Evolutionary conservation across 2,329 filamentous ascomycete species (phyloP).

Genomic region (Pseudogymnoascus sp.): DNA sequence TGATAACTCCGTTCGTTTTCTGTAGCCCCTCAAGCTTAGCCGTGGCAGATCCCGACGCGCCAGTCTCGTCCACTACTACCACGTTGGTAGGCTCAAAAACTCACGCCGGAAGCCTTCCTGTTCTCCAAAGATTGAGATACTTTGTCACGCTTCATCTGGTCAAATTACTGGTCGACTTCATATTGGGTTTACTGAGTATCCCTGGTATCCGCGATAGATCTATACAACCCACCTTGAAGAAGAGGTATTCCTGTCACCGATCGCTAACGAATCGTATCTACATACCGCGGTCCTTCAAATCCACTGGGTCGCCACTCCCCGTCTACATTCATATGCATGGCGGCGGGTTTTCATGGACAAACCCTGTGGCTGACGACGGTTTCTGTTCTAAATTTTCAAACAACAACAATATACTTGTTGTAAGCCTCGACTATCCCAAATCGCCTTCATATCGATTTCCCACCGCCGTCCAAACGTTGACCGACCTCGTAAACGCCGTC

Average conservation of each 20-base stretch:
- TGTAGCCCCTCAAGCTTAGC: neutral
- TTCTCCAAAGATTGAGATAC: neutral
- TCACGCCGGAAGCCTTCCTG: neutral
- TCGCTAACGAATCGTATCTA: constrained; percentile 30
- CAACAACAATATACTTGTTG: constrained; percentile 33
- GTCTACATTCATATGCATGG: constrained; percentile 44
- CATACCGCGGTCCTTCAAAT: constrained; percentile 30
- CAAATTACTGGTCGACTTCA: neutral
- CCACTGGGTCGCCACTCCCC: constrained; percentile 27
- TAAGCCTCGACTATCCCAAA: constrained; percentile 42
- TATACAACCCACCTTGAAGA: neutral
- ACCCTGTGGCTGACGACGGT: constrained; percentile 35
- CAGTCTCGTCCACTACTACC: neutral
- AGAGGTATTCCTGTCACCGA: neutral
- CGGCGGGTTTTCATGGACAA: constrained; percentile 40
- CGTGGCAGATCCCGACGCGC: neutral
- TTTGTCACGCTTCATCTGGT: neutral
- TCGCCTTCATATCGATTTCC: constrained; percentile 39
- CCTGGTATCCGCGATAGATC: neutral
- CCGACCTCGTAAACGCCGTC: constrained; percentile 33
- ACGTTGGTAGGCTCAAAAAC: neutral
- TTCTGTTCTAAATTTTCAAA: constrained; percentile 38
- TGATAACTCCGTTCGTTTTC: neutral
- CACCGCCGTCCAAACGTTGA: constrained; percentile 34
- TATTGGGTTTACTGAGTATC: neutral